Base-by-base conservation (phyloP, 768 basidiomycete genomes). In the Mycena galopus region DNA sequence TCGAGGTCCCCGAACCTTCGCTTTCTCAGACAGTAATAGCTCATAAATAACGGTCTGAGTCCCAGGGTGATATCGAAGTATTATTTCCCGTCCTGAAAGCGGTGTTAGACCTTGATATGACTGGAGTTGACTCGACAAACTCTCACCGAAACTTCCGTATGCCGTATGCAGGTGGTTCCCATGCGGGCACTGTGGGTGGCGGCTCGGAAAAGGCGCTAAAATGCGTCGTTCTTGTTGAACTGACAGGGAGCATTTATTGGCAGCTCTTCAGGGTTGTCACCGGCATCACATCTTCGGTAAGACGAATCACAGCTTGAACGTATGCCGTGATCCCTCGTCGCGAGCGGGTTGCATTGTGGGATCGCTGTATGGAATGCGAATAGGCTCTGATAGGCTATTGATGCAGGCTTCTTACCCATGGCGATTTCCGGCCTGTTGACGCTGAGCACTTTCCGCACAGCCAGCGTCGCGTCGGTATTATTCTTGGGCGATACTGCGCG, bases 161-260 rank as follows among this genome's bases (percentile, higher is more conserved):
- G n/a, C n/a, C 30, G 32, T 37, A 42, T 35, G 14, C 10, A 32
- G 50, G 16, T 29, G 8, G 33, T 64, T 64, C 62, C 16, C 62
- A 64, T 12, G 23, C 47, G 62, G 62, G 32, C 32, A 50, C 17
- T 50, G 61, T 63, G 61, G 61, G 9, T 2, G 35, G 62, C 19
- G 37, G n/a, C n/a, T 55, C n/a, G 21, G 16, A 37, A 11, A 37
- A 11, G 11, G 32, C 44, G 17, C 32, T 5, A 64, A 51, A 3
- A 7, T 51, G 16, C 51, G 30, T 23, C 32, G 16, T 11, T n/a
- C 25, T 19, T 51, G 50, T 11, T 55, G 37, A 33, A 21, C 19
- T 55, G 51, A 65, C 64, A 65, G 64, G 35, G 25, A 53, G 27
- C 19, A 65, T 65, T 65, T 17, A 7, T 21, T 47, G 19, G 56